A percentile compares a stretch with the other conserved stretches of the same genome.
Evolutionary conservation across 2,329 filamentous ascomycete genomes (phyloP).

Genomic region (Coniella lustricola): DNA sequence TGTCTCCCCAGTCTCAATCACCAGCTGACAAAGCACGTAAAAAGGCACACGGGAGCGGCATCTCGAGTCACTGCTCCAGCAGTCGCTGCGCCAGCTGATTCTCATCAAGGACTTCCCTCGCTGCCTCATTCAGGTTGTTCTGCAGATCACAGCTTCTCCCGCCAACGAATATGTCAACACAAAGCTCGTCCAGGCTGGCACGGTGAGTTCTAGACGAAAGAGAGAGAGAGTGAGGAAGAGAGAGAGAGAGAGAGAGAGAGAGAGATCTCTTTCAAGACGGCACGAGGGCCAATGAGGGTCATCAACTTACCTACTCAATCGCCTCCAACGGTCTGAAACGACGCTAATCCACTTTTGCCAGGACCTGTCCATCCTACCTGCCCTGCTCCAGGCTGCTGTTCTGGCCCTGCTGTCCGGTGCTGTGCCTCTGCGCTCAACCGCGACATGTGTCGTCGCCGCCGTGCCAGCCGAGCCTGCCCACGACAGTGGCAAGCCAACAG

Average conservation of each 20-base stretch:
- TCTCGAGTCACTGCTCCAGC: constrained; percentile 69
- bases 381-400: constrained; percentile 72
- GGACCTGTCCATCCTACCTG: constrained; percentile 74
- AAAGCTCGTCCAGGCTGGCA: constrained; percentile 52
- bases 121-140: constrained; percentile 69
- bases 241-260: no score
- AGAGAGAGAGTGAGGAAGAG: no score
- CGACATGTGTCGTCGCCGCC: constrained; percentile 58
- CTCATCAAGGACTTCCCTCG: constrained; percentile 70
- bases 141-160: constrained; percentile 68
- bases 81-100: constrained; percentile 66
- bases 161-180: constrained; percentile 58
- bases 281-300: no score
- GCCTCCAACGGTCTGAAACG: not conserved
- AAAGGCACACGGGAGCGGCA: constrained; percentile 69
- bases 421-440: constrained; percentile 69
- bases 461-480: constrained; percentile 23
- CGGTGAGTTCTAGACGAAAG: constrained; percentile 39
- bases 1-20: not conserved
- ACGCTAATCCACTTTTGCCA: constrained; percentile 30
- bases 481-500: constrained; percentile 28
- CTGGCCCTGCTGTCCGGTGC: constrained; percentile 75
- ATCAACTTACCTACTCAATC: not conserved
- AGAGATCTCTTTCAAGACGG: no score
- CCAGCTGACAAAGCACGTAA: no score